Base-by-base conservation (phyloP, 2,329 filamentous ascomycete genomes). In the Botrytis sinoallii region DNA sequence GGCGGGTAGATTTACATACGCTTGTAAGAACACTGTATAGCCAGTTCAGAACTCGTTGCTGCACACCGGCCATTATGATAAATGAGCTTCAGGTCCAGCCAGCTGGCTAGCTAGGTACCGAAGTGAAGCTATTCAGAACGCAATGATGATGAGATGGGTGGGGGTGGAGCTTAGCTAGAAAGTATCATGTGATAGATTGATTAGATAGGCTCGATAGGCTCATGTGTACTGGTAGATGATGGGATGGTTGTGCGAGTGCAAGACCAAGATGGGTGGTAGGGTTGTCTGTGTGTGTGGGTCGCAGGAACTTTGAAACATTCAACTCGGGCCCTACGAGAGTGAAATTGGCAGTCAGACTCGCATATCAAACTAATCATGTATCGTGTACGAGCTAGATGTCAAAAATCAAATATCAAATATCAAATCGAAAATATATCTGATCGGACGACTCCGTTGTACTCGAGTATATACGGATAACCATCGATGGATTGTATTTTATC, bases 1-100 rank as follows among this genome's bases (percentile, higher is more conserved):
- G 9, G 64, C 48, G 40, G 20, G 29, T 25, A 75, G 40, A 74
- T 65, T 29, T 40, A 78, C 85, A 67, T 84, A 94, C 92, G 79
- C 90, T 93, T 60, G 92, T 93, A 74, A 98, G 85, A 73, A 97
- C 91, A 84, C 93, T 96, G 84, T 97, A 97, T 9, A 98, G 90
- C 95, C 95, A 98, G 84, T 94, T 95, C 80, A 98, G 87, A 75
- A 97, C 92, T 84, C 94, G 93, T 83, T 97, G 94, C 79, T 93
- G 92, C 81, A 97, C 93, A 79, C 91, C 89, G 87, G 81, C 81
- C 81, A 82, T 82, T 75, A 32, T 80, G 72, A 57, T 61, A 71
- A 38, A 57, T 55, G 42, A 71, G 66, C 29, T 32, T 69, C 76
- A 77, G 78, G 61, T 5, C 14, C 32, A 35, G 59, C 44, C n/a